Base-by-base conservation (phyloP, 2,329 filamentous ascomycete genomes). In the Beauveria medogensis region DNA sequence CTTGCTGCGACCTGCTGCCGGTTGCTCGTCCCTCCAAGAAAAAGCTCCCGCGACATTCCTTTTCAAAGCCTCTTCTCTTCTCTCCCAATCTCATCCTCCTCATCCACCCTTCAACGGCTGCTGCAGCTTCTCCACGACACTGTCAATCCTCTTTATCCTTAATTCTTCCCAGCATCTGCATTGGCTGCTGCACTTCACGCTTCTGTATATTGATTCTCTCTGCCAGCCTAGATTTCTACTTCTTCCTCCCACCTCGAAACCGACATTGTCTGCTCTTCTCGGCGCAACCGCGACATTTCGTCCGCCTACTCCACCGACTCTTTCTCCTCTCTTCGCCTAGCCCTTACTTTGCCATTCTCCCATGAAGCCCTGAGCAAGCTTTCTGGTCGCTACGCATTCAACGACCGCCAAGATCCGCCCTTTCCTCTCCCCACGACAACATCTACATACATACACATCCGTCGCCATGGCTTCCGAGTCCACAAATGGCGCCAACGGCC, bases 401-500 rank as follows among this genome's bases (percentile, higher is more conserved):
- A 41, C 55, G 28, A 59, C 55, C 20, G 28, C 47, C 28, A 12
- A 44, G 40, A n/a, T 12, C n/a, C 55, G 28, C 44, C 43, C 20
- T 24, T 40, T 26, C 6, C n/a, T 37, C 43, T n/a, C 28, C 55
- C 62, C 51, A 52, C 40, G 63, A 41, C 48, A 59, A 46, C 22
- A 34, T 24, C 65, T 67, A 44, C 69, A 72, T 64, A 67, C 62
- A 67, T 64, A 62, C 60, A 55, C 52, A 55, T 63, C 64, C 65
- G 66, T 63, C 70, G 74, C 66, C 67, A 84, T 85, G 82, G 74
- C 79, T 41, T 24, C 46, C 65, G 77, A 81, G 69, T 72, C 73
- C 66, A 75, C 75, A 67, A 75, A 75, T 65, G 73, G 75, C 69
- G 69, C 74, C 66, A 87, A 86, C 68, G 82, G 82, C 76, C 80